Evolutionary conservation across 2,329 filamentous ascomycete genomes (phyloP), one percentile per base, ranked within the genome.

Genomic region (Setomelanomma holmii): DNA sequence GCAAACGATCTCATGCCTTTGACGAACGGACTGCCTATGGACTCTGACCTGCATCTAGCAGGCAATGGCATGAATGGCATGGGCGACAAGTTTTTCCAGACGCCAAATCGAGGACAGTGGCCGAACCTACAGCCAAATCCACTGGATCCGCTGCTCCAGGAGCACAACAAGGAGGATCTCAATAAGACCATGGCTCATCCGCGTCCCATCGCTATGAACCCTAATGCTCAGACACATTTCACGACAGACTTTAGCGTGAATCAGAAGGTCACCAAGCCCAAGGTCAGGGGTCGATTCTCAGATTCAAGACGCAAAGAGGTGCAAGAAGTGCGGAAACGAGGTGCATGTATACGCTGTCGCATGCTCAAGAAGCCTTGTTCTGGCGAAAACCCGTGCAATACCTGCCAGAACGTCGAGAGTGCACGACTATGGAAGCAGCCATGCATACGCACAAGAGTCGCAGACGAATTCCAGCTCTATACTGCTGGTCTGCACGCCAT

Each of bases 281-380:
- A 84, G 58, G 79, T 81, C 5, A 78, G 84, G 38, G 81, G 81
- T 3, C 76, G 80, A n/a, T 86, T 87, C 61, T 78, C 80, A 23
- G 82, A 84, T 38, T 76, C 78, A 19, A 75, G 84, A 52, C 79
- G 84, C 27, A 81, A 84, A 56, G 82, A 86, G 63, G 84, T 86
- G 1, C 81, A 84, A 56, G 79, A 83, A 54, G 81, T 86, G 27
- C 78, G 84, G 20, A 86, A 86, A 66, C 77, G 80, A 45, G 84
- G 84, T 11, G 84, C 84, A 6, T 87, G 84, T 61, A 81, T 86
- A 55, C 80, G 84, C 27, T 87, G 84, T 65, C 82, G 84, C 12
- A 86, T 87, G 84, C 73, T 87, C 20, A 87, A 86, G 72, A 87
- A 87, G 62, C 82, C 83, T 40, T 87, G 84, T 60, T 86, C 84